Evolutionary conservation across 2,329 filamentous ascomycete species (phyloP), one percentile per base, ranked within the genome.

Genomic region (Phialophora expanda): DNA sequence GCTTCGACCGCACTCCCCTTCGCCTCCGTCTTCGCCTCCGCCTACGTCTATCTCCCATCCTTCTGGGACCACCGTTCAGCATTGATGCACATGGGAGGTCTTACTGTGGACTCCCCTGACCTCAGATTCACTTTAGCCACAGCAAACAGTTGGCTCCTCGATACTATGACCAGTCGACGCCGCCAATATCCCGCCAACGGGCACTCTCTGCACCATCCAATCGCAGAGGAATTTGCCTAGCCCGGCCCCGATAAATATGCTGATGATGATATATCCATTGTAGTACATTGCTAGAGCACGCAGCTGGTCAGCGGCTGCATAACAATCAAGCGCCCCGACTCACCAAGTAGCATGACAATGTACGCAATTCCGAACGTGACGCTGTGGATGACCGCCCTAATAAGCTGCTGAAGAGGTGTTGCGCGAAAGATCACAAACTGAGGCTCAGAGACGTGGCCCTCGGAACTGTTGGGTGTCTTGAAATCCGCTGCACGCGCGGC

Each of bases 261-360:
- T 91, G 66, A 94, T 89, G 76, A 95, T 91, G 68, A 95, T 84
- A 77, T 92, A 95, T 11, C 89, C 86, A 66, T 88, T 88, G 76
- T 83, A 88, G 69, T 87, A 87, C 86, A 88, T 88, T 22, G 85
- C 84, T 38, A 88, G 74, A 32, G 11, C 6, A 50, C 14, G 4
- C 22, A 17, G 14, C 48, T n/a, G 14, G 57, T 60, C 56, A 50
- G 32, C 20, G 14, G 32, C 46, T 46, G 55, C 22, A n/a, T 28
- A 24, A 41, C 8, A 24, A 17, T n/a, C 8, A 12, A n/a, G 26
- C 17, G 38, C 5, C 41, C 11, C 20, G 86, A 87, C 86, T 88
- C 88, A 24, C 85, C 84, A 22, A 62, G 26, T 63, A 84, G 78
- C 91, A 95, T 94, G 73, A 93, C 77, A 70, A 94, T 87, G 76